Conservation (phyloP, 306 rosid genomes). For the Dalbergia cultrata region DNA sequence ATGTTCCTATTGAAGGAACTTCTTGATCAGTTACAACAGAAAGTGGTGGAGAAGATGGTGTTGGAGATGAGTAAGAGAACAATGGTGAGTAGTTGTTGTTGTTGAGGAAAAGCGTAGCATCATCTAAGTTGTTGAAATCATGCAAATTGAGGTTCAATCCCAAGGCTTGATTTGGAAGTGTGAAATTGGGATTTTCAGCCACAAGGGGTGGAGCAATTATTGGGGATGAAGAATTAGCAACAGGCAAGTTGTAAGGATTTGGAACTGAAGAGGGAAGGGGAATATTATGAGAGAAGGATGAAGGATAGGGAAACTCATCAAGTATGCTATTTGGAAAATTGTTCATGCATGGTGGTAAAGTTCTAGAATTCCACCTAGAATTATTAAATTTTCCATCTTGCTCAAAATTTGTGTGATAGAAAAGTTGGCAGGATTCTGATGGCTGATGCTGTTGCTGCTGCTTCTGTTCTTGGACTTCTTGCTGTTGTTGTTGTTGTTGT, state of each 20-base stretch:
- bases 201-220: slow-evolving; percentile 51
- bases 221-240: slow-evolving; percentile 31
- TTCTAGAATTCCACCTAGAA: slow-evolving; percentile 59
- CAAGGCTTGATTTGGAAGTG: slow-evolving; percentile 67
- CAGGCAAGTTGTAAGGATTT: slow-evolving; percentile 48
- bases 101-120: slow-evolving; percentile 52
- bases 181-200: slow-evolving; percentile 54
- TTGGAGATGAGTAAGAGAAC: slow-evolving; percentile 49
- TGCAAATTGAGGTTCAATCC: slow-evolving; percentile 74
- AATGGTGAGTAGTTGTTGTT: slow-evolving; percentile 44
- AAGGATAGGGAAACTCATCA: slow-evolving; percentile 27
- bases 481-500: slow-evolving; percentile 40
- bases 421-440: slow-evolving; percentile 39
- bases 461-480: slow-evolving; percentile 30
- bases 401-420: slow-evolving; percentile 50
- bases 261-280: slow-evolving; percentile 35
- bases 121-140: slow-evolving; percentile 60
- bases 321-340: slow-evolving; percentile 45
- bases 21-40: slow-evolving; percentile 53
- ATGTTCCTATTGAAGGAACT: slow-evolving; percentile 41
- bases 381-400: slow-evolving; percentile 56
- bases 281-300: slow-evolving; percentile 41
- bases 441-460: slow-evolving; percentile 30
- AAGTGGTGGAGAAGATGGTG: slow-evolving; percentile 55
- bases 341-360: slow-evolving; percentile 56